These are phyloP conservation scores for Verticillium albo-atrum DNA, from an alignment of 2,329 filamentous ascomycete species.

Conservation along the genomic window DNA sequence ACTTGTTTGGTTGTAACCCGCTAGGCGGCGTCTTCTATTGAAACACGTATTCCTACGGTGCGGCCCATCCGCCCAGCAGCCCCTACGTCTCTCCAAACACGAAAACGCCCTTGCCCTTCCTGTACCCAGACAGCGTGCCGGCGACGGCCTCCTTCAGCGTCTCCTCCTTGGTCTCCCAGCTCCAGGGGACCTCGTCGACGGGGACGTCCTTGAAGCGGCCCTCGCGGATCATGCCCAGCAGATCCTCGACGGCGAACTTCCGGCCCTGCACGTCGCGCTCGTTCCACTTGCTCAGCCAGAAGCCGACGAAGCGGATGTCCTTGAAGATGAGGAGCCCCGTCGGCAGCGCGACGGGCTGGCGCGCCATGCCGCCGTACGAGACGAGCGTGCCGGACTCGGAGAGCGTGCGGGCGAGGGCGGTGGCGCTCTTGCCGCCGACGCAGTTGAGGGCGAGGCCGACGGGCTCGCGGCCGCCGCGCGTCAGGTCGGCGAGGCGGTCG, in stretches of 20 bases:
- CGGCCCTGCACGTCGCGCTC: conserved; percentile 70
- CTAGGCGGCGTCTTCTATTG: no score
- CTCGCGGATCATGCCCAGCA: conserved; percentile 68
- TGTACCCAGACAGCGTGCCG: conserved; percentile 77
- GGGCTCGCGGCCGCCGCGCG: conserved; percentile 64
- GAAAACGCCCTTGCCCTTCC: conserved; percentile 86
- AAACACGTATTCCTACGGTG: not conserved
- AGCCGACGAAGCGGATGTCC: conserved; percentile 82
- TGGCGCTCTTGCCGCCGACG: conserved; percentile 83
- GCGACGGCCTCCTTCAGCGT: conserved; percentile 70
- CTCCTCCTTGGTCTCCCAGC: conserved; percentile 70
- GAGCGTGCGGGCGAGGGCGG: conserved; percentile 71
- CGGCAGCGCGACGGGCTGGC: conserved; percentile 76
- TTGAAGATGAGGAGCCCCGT: conserved; percentile 91
- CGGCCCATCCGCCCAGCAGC: no score
- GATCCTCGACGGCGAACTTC: conserved; percentile 75
- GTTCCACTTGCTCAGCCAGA: conserved; percentile 93
- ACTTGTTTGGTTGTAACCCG: no score
- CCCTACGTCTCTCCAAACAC: conserved; percentile 65
- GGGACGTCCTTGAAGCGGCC: conserved; percentile 82
- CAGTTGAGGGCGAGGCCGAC: conserved; percentile 85
- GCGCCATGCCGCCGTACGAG: conserved; percentile 94
- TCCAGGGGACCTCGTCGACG: conserved; percentile 78
- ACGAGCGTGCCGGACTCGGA: conserved; percentile 69
- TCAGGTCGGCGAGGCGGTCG: conserved; percentile 58